Base-by-base conservation (phyloP, 2,329 filamentous ascomycete species). In the Fusarium musae region DNA sequence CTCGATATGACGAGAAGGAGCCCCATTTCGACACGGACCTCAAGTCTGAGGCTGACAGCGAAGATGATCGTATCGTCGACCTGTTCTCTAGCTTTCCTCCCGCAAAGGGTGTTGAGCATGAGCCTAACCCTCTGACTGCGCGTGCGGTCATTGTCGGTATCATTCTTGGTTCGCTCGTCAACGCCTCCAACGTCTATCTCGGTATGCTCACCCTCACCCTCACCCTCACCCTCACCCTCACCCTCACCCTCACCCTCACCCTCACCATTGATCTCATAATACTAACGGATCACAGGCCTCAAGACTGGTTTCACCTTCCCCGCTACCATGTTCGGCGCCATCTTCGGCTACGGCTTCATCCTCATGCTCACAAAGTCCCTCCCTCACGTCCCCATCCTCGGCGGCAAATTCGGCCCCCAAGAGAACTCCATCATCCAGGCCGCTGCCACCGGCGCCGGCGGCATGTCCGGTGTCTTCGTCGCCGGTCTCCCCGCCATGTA, bases 361-460 rank as follows among this genome's bases (percentile, higher is more conserved):
- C 87, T 88, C 73, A 59, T 87, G 64, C 80, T 89, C n/a, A 85
- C 85, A 17, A 86, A 83, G 72, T 79, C 84, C 12, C 78, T 87
- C 26, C 84, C 85, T 16, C 82, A 82, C 44, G 81, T 89, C 57
- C 87, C 88, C 6, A 82, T 87, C 46, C 80, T 91, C 13, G 88
- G 88, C 28, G 85, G 85, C 5, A 79, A 79, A 36, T 90, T 91
- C 68, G 89, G 89, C 4, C 89, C 89, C 15, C 87, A 89, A 74
- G 89, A 91, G 78, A 91, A 91, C 82, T 89, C 87, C 75, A 90
- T 90, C 75, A 83, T 90, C 62, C 89, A 91, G 77, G 89, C 89
- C 6, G 82, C 87, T 54, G 89, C 89, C 9, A 89, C 87, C 6
- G 89, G 88, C 50, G 87, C 89, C 17, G 89, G 89, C 68, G 89